phyloP scores from a whole-genome alignment of 192 early-diverging fungal genomes.

The Haplosporangium gracile region DNA sequence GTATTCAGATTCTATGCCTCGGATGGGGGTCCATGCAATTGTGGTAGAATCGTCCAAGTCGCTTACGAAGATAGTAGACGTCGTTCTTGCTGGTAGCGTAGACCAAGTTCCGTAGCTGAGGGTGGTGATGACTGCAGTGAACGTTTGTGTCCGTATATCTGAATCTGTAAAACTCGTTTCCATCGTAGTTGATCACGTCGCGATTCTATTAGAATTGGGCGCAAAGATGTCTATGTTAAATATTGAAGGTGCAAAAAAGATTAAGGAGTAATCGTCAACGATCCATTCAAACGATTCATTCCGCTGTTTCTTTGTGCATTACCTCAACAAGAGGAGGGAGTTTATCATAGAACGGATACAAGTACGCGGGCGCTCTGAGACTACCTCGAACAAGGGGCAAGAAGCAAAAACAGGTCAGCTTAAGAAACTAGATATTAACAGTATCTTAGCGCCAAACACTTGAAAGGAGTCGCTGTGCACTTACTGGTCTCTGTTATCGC shows the following conservation, averaged over 20 bases:
- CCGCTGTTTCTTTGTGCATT: background rate
- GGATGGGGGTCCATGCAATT: too few species aligned
- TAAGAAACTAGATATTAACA: background rate
- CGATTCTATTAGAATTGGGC: constrained; percentile 17
- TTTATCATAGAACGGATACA: constrained; percentile 2
- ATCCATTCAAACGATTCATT: background rate
- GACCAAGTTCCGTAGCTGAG: constrained; percentile 43
- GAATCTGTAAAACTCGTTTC: constrained; percentile 40
- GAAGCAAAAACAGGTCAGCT: background rate
- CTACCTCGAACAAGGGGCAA: background rate
- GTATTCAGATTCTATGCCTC: too few species aligned
- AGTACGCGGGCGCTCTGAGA: background rate
- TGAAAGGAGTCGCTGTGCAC: background rate
- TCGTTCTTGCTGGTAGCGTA: constrained; percentile 51
- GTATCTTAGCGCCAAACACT: background rate
- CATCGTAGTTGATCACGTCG: constrained; percentile 22
- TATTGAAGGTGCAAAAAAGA: background rate
- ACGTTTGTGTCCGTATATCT: constrained; percentile 46
- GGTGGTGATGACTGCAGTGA: constrained; percentile 48
- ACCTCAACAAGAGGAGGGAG: constrained; percentile 9
- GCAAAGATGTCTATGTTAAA: background rate
- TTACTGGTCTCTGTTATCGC: constrained; percentile 20
- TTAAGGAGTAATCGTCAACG: background rate
- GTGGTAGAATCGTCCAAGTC: too few species aligned
- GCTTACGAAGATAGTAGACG: constrained; percentile 45